Conservation (phyloP, 2,329 filamentous ascomycete genomes). For the Alternaria consortialis region DNA sequence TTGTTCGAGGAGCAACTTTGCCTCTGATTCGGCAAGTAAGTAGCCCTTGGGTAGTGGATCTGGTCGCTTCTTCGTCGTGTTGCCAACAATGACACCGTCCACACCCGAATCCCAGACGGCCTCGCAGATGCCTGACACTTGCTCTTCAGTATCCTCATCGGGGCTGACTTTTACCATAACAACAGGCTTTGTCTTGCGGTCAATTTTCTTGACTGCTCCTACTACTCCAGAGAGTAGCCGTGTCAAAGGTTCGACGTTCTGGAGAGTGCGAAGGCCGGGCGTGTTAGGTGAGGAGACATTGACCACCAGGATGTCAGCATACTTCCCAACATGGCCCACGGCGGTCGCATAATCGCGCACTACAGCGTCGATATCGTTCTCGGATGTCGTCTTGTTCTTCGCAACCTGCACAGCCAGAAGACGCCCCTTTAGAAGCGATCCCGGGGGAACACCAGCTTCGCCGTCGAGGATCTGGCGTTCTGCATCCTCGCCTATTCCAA, state of each 20-base stretch:
- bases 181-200: constrained; percentile 75
- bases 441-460: constrained; percentile 77
- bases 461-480: constrained; percentile 81
- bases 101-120: constrained; percentile 71
- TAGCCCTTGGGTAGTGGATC: constrained; percentile 74
- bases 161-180: constrained; percentile 99
- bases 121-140: constrained; percentile 87
- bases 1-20: constrained; percentile 73
- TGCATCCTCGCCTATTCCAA: constrained; percentile 68
- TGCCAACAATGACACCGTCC: constrained; percentile 95
- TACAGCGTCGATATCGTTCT: constrained; percentile 83
- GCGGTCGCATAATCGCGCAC: constrained; percentile 86
- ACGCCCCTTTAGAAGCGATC: constrained; percentile 78
- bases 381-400: constrained; percentile 94
- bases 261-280: constrained; percentile 85
- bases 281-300: constrained; percentile 98
- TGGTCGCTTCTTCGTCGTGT: constrained; percentile 87
- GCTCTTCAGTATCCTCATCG: constrained; percentile 85
- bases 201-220: constrained; percentile 72
- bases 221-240: constrained; percentile 84
- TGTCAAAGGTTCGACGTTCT: constrained; percentile 84
- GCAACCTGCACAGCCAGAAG: constrained; percentile 91
- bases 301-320: constrained; percentile 95
- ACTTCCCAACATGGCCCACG: constrained; percentile 80
- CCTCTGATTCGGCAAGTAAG: constrained; percentile 71